phyloP scores from a whole-genome alignment of 176 grass and related monocot genomes.

The Miscanthus lutarioriparius region DNA sequence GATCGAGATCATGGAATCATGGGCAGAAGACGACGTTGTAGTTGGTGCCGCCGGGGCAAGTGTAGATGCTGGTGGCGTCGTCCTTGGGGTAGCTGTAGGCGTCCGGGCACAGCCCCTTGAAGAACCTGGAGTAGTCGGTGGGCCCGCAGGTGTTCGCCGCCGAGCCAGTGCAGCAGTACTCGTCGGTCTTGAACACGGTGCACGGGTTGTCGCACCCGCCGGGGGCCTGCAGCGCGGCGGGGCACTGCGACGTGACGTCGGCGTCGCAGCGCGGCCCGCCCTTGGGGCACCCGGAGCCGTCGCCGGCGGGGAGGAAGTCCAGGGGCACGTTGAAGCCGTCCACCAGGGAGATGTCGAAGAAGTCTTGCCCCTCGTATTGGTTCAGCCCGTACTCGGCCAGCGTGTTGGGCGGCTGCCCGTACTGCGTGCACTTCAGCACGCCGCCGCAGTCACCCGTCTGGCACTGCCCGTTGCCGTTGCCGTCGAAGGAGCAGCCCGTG shows the following conservation, averaged over 20 bases:
- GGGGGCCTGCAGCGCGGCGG: not conserved
- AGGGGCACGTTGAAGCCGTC: constrained; percentile 71
- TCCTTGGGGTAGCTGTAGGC: constrained; percentile 54
- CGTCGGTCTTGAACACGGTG: constrained; percentile 37
- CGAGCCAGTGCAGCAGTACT: constrained; percentile 44
- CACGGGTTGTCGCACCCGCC: constrained; percentile 54
- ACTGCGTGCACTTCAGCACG: constrained; percentile 18
- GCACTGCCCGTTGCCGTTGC: constrained; percentile 39
- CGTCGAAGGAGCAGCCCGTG: constrained; percentile 57
- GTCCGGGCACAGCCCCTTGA: constrained; percentile 48
- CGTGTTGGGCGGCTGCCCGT: constrained; percentile 45
- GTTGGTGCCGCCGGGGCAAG: constrained; percentile 44
- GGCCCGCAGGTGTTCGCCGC: constrained; percentile 12
- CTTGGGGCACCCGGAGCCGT: constrained; percentile 39
- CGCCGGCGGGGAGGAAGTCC: constrained; percentile 38
- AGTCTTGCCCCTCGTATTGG: constrained; percentile 25
- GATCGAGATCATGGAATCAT: not conserved
- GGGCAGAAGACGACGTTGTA: constrained; percentile 62
- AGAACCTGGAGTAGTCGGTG: constrained; percentile 46
- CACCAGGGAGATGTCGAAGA: constrained; percentile 59
- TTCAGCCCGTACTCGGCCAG: constrained; percentile 55
- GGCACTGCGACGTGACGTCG: constrained; percentile 38
- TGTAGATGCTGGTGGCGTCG: constrained; percentile 26
- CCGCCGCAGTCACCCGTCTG: constrained; percentile 61
- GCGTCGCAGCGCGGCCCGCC: constrained; percentile 32